Evolutionary conservation across 495 filamentous ascomycete species (phyloP).

Genomic region (Astrocystis sublimbata): DNA sequence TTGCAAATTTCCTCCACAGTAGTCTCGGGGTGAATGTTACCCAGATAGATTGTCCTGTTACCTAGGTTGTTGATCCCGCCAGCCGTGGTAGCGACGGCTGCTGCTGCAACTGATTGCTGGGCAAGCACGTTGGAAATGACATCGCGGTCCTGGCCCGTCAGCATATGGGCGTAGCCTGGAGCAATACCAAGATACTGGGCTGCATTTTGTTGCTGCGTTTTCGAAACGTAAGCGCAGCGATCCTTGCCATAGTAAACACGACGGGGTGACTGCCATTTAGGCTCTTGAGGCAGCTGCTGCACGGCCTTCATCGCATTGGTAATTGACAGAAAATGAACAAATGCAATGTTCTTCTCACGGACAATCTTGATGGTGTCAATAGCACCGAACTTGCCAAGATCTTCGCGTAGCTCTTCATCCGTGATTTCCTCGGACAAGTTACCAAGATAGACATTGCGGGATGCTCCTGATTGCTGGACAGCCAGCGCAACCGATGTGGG

Average conservation of each 20-base stretch:
- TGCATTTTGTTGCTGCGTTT: slow-evolving; percentile 99
- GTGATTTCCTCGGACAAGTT: slow-evolving; percentile 87
- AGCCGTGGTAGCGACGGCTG: slow-evolving; percentile 92
- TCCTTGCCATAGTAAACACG: slow-evolving; percentile 99
- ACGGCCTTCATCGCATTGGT: slow-evolving; percentile 99
- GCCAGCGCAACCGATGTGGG: slow-evolving; percentile 94
- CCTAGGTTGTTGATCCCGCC: slow-evolving; percentile 96
- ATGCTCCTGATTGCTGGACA: slow-evolving; percentile 95
- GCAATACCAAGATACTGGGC: slow-evolving; percentile 97
- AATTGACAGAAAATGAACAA: slow-evolving; percentile 97
- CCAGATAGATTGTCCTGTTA: slow-evolving; percentile 95
- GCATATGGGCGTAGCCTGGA: slow-evolving; percentile 93
- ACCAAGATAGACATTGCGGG: slow-evolving; percentile 96
- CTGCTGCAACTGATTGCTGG: slow-evolving; percentile 95
- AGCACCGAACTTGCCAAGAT: slow-evolving; percentile 92
- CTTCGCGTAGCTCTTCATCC: slow-evolving; percentile 91
- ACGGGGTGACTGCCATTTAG: slow-evolving; percentile 92
- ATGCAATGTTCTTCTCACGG: slow-evolving; percentile 96
- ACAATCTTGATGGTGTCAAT: slow-evolving; percentile 98
- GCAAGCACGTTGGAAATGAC: slow-evolving; percentile 93
- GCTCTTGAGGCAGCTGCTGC: slow-evolving; percentile 89
- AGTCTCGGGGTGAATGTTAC: slow-evolving; percentile 98
- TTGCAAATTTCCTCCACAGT: slow-evolving; percentile 99
- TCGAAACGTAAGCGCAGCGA: slow-evolving; percentile 96
- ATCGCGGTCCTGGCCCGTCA: slow-evolving; percentile 93